These are phyloP conservation scores for Globisporangium perplexum DNA, from an alignment of 352 stramenopile genomes.

Conservation along the genomic window DNA sequence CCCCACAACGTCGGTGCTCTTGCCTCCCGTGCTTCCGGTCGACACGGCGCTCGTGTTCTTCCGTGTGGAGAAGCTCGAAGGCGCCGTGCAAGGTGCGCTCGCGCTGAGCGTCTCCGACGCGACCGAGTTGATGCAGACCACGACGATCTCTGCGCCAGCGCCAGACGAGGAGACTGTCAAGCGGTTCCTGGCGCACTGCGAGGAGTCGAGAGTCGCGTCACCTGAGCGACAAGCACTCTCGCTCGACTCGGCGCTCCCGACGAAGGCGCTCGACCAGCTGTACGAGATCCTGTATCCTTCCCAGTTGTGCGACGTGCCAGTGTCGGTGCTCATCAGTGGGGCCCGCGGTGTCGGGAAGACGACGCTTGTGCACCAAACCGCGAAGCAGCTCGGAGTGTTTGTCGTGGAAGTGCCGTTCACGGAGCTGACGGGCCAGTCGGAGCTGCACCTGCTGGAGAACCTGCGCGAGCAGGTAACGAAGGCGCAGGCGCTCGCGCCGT, in stretches of 20 bases:
- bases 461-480: slow-evolving; percentile 65
- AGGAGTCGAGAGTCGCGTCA: slow-evolving; percentile 3
- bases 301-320: slow-evolving; percentile 55
- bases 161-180: slow-evolving; percentile 56
- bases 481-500: slow-evolving; percentile 55
- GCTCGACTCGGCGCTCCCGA: slow-evolving; percentile 24
- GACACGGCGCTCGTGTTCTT: slow-evolving; percentile 77
- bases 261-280: slow-evolving; percentile 34
- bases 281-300: slow-evolving; percentile 68
- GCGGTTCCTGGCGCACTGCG: slow-evolving; percentile 31
- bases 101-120: slow-evolving; percentile 50
- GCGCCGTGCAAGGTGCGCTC: slow-evolving; percentile 17
- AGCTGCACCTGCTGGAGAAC: slow-evolving; percentile 72
- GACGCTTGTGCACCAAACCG: slow-evolving; percentile 64
- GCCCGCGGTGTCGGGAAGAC: slow-evolving; percentile 64
- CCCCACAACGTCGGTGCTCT: slow-evolving; percentile 16
- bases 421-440: slow-evolving; percentile 61
- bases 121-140: slow-evolving; percentile 66
- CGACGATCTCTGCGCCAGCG: slow-evolving; percentile 34
- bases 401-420: slow-evolving; percentile 76
- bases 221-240: neutral
- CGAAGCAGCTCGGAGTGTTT: slow-evolving; percentile 57
- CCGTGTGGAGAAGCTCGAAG: slow-evolving; percentile 53
- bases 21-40: slow-evolving; percentile 43
- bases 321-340: slow-evolving; percentile 68